Percentiles rank a stretch among this genome's conserved stretches.
Evolutionary conservation across 1,284 basidiomycete species (phyloP).

Genomic region (Ustilago curta): DNA sequence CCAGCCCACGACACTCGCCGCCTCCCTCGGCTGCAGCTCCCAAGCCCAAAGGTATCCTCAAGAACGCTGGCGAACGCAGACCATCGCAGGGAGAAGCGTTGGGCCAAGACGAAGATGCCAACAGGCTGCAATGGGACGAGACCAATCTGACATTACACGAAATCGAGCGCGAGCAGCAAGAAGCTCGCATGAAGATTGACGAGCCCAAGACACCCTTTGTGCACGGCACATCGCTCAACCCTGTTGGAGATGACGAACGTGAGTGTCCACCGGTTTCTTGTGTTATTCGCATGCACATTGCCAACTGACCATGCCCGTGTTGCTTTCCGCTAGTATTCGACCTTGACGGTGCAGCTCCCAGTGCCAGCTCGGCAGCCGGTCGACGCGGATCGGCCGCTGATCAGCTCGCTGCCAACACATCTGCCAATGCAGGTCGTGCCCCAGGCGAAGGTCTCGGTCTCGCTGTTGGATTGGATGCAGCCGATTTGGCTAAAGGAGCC

Average conservation of each 20-base stretch:
- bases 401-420: constrained; percentile 61
- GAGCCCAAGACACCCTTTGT: constrained; percentile 69
- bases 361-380: constrained; percentile 13
- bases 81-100: constrained; percentile 36
- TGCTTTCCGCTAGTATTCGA: constrained; percentile 45
- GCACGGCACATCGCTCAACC: constrained; percentile 51
- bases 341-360: constrained; percentile 49
- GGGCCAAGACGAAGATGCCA: constrained; percentile 32
- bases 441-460: constrained; percentile 29
- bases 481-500: constrained; percentile 39
- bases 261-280: constrained; percentile 12
- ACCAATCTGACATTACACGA: constrained; percentile 66
- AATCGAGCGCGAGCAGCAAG: constrained; percentile 62
- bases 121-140: constrained; percentile 67
- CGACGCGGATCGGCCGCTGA: constrained; percentile 50
- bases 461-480: constrained; percentile 55
- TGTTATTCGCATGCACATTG: no score
- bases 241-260: constrained; percentile 61
- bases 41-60: constrained; percentile 66
- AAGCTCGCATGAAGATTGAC: constrained; percentile 68
- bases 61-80: constrained; percentile 55
- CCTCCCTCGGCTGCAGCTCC: constrained; percentile 63
- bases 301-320: not conserved
- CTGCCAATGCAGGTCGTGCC: constrained; percentile 54
- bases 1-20: constrained; percentile 60